Evolutionary conservation across 441 rosid genomes (phyloP).

Genomic region (Mallotus japonicus): DNA sequence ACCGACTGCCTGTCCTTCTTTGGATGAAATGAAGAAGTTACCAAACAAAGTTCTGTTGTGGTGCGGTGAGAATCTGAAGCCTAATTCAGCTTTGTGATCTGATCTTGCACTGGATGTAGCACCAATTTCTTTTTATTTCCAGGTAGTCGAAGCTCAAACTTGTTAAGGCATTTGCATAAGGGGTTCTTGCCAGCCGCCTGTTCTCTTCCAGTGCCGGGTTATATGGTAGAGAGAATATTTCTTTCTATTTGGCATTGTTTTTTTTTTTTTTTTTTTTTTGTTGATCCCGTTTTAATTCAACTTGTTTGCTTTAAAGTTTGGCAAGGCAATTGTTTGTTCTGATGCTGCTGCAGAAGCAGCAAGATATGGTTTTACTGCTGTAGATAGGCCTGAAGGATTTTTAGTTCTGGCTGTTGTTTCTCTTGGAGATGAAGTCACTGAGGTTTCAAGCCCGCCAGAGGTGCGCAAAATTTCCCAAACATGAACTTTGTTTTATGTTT

Average conservation of each 20-base stretch:
- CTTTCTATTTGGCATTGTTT: no score
- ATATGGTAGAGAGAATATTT: constrained; percentile 47
- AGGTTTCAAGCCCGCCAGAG: constrained; percentile 52
- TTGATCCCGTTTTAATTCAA: background rate
- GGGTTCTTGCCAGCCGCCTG: constrained; percentile 74
- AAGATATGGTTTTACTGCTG: constrained; percentile 63
- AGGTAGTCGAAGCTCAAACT: constrained; percentile 73
- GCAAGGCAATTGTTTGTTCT: constrained; percentile 69
- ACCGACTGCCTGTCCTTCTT: constrained; percentile 47
- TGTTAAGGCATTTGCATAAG: constrained; percentile 63
- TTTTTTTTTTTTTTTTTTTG: background rate
- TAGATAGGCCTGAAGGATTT: constrained; percentile 75
- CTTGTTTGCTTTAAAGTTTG: constrained; percentile 41
- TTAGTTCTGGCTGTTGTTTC: constrained; percentile 62
- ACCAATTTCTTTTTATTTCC: background rate
- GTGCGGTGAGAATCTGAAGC: constrained; percentile 58
- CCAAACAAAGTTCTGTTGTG: constrained; percentile 72
- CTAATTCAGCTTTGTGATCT: background rate
- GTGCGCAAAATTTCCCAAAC: constrained; percentile 17
- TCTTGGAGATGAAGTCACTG: constrained; percentile 47
- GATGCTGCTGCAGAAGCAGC: constrained; percentile 89
- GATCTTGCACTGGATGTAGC: background rate
- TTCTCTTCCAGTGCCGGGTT: constrained; percentile 71
- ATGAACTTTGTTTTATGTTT: background rate
- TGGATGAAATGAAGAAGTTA: constrained; percentile 61